Base-by-base conservation (phyloP, 2,329 filamentous ascomycete species). In the Aspergillus eucalypticola region DNA sequence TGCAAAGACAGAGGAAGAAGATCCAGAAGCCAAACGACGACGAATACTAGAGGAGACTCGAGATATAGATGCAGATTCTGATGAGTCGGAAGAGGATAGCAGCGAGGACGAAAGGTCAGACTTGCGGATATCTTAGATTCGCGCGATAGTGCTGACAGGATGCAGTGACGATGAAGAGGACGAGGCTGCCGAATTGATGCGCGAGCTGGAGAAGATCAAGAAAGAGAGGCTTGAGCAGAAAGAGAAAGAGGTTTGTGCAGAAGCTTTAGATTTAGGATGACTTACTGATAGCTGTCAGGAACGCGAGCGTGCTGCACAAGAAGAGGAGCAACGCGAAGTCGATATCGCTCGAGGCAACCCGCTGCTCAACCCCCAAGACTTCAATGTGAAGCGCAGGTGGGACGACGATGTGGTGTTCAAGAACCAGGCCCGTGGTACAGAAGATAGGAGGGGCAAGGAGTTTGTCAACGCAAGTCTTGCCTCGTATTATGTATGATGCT, bases 351-450 rank as follows among this genome's bases (percentile, higher is more conserved):
- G 90, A 44, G 95, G 95, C 6, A 99, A 99, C 75, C 95, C 95
- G 41, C 79, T 99, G 54, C 84, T 99, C 59, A 97, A 98, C 68
- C 74, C 84, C 54, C 90, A 91, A 74, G 92, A 96, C 68, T 98
- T 96, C 75, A 92, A 89, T 60, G 88, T 97, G 71, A 97, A 96
- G 65, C 70, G 74, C 11, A 80, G 93, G 68, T 99, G 95, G 95
- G 95, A 99, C 69, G 95, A 99, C 70, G 95, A 99, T 74, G 95
- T 99, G 11, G 93, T 99, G 2, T 99, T 99, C 81, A 98, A 96
- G 82, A 99, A 99, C 76, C 95, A 99, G 79, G 95, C 94, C 35
- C 86, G 95, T 60, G 95, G 94, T 8, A 96, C 93, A 0, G 94
- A 98, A 73, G 92, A 97, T 64, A 93, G 89, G 81, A 88, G 89